Percentiles rank a stretch among this genome's conserved stretches.
These are phyloP conservation scores for Diaporthe citrichinensis DNA, from an alignment of 2,329 filamentous ascomycete species.

Conservation along the genomic window DNA sequence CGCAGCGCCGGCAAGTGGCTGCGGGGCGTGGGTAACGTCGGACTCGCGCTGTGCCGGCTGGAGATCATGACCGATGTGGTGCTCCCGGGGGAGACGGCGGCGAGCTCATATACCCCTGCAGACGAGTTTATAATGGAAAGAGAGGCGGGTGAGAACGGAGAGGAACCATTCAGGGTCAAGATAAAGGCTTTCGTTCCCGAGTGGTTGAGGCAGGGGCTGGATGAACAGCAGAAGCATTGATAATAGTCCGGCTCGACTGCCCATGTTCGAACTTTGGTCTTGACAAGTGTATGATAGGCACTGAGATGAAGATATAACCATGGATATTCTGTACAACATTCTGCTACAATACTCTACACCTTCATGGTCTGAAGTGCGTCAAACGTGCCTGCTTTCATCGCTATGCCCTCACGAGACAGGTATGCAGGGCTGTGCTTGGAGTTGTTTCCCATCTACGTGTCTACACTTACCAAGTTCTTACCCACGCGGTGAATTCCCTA, in stretches of 20 bases:
- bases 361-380: neutral
- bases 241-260: constrained; percentile 34
- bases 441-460: no score
- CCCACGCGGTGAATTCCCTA: neutral
- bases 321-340: neutral
- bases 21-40: constrained; percentile 84
- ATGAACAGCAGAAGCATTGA: constrained; percentile 43
- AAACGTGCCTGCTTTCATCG: neutral
- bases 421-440: neutral
- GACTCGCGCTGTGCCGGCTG: constrained; percentile 86
- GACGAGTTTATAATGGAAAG: constrained; percentile 71
- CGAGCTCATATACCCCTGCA: constrained; percentile 72
- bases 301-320: no score
- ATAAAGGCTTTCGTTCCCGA: constrained; percentile 87
- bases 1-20: constrained; percentile 88
- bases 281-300: neutral
- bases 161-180: constrained; percentile 65
- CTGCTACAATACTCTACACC: neutral
- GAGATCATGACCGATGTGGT: constrained; percentile 90
- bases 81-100: constrained; percentile 77
- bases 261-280: neutral
- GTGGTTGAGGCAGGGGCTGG: constrained; percentile 72
- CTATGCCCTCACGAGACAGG: no score
- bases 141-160: constrained; percentile 58
- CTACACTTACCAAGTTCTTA: neutral